Conservation (phyloP, 768 basidiomycete genomes). For the Pulveroboletus ravenelii region DNA sequence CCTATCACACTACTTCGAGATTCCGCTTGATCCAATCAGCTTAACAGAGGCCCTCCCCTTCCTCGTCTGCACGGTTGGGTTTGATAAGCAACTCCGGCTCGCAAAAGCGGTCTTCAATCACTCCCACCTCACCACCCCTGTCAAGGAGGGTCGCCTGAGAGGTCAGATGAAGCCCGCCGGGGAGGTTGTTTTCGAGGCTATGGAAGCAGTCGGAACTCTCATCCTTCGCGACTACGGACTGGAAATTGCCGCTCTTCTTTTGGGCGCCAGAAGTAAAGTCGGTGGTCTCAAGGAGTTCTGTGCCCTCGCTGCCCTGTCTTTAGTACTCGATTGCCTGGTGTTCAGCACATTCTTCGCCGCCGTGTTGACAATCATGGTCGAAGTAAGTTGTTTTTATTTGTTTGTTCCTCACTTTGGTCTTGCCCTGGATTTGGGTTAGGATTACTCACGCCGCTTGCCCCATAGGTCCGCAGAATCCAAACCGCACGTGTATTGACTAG, state of each 20-base stretch:
- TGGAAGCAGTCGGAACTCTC: conserved; percentile 70
- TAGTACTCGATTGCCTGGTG: conserved; percentile 82
- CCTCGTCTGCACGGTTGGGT: conserved; percentile 95
- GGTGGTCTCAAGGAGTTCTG: conserved; percentile 92
- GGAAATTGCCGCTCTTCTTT: conserved; percentile 82
- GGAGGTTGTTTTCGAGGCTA: conserved; percentile 79
- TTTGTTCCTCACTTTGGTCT: conserved; percentile 1
- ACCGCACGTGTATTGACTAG: conserved; percentile 49
- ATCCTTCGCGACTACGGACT: conserved; percentile 92
- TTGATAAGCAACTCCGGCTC: conserved; percentile 93
- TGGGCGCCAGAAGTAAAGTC: conserved; percentile 84
- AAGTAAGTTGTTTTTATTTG: conserved; percentile 48
- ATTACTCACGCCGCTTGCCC: conserved; percentile 8
- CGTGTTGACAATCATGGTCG: conserved; percentile 92
- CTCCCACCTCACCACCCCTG: conserved; percentile 50
- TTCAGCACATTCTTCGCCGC: conserved; percentile 88
- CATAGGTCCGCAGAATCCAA: conserved; percentile 67
- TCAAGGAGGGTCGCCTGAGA: conserved; percentile 35
- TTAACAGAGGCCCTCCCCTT: conserved; percentile 96
- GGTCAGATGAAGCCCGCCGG: conserved; percentile 68
- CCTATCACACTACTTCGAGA: conserved; percentile 65
- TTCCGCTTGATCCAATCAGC: conserved; percentile 88
- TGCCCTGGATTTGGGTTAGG: conserved; percentile 7
- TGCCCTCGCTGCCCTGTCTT: conserved; percentile 84
- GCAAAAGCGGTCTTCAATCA: conserved; percentile 87